A percentile compares a stretch with the other conserved stretches of the same genome.
Evolutionary conservation across 768 basidiomycete genomes (phyloP).

Genomic region (Dentipellis sp.): DNA sequence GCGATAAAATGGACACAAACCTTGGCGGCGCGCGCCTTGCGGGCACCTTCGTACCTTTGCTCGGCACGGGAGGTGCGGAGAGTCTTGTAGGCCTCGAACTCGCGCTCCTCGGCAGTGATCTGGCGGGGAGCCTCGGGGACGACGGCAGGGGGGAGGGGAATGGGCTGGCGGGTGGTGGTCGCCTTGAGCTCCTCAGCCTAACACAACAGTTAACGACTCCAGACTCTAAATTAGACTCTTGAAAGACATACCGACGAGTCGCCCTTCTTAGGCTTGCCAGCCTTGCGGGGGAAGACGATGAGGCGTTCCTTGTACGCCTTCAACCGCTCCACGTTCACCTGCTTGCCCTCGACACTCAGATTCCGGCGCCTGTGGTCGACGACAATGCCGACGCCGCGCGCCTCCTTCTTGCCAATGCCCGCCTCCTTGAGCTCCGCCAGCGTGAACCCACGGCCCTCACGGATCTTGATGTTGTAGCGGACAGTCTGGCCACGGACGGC

Average conservation of each 20-base stretch:
- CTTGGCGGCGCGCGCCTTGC: constrained; percentile 83
- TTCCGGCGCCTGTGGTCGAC: constrained; percentile 97
- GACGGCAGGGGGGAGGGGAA: constrained; percentile 62
- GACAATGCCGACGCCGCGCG: constrained; percentile 84
- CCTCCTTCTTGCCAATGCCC: constrained; percentile 90
- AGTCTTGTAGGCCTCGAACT: constrained; percentile 81
- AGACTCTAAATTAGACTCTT: no score
- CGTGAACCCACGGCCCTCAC: constrained; percentile 96
- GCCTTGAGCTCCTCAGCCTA: constrained; percentile 81
- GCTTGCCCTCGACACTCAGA: constrained; percentile 93
- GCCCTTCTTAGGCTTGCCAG: constrained; percentile 91
- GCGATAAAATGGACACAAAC: constrained; percentile 30
- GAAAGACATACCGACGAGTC: constrained; percentile 73
- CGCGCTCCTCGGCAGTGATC: constrained; percentile 85
- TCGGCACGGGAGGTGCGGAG: constrained; percentile 80
- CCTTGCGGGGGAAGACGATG: constrained; percentile 96
- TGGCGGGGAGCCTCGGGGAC: constrained; percentile 81
- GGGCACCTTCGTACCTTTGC: constrained; percentile 76
- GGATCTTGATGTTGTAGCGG: constrained; percentile 96
- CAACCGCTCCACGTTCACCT: constrained; percentile 89
- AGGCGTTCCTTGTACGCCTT: constrained; percentile 88
- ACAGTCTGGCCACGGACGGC: constrained; percentile 95
- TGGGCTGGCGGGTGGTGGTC: constrained; percentile 55
- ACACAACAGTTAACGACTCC: constrained; percentile 7
- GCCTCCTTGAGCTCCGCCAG: constrained; percentile 92